Percentiles rank a stretch among this genome's conserved stretches.
Conservation (phyloP, 108 stramenopile genomes). For the Pseudonitzschia pungens region DNA sequence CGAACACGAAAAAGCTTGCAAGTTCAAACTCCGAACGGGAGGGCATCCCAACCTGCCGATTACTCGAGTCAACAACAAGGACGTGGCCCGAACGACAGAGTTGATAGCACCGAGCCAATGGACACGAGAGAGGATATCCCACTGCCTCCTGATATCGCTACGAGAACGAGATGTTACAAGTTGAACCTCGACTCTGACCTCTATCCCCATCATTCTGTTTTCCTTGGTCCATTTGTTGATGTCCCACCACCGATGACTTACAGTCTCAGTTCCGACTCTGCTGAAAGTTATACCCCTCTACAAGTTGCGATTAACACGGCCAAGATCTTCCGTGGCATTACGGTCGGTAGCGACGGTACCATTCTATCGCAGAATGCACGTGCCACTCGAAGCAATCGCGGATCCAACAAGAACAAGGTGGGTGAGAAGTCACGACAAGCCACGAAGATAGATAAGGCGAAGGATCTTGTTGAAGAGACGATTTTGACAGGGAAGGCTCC, state of each 20-base stretch:
- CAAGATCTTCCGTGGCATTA: constrained; percentile 82
- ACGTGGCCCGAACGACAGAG: constrained; percentile 20
- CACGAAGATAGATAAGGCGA: constrained; percentile 86
- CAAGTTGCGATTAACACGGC: constrained; percentile 78
- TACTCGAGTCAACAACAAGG: constrained; percentile 21
- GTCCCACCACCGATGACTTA: constrained; percentile 47
- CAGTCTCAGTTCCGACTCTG: constrained; percentile 50
- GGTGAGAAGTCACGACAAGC: constrained; percentile 85
- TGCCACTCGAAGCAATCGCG: constrained; percentile 65
- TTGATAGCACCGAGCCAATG: constrained; percentile 35
- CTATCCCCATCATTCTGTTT: constrained; percentile 14
- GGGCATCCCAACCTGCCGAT: not conserved
- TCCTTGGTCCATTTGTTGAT: constrained; percentile 48
- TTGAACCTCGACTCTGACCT: constrained; percentile 70
- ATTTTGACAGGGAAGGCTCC: constrained; percentile 53
- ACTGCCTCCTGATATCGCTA: constrained; percentile 47
- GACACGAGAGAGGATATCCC: constrained; percentile 42
- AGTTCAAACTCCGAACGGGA: constrained; percentile 14
- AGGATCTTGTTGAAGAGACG: constrained; percentile 82
- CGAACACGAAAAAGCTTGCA: constrained; percentile 23
- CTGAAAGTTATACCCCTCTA: constrained; percentile 24
- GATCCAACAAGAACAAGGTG: constrained; percentile 53
- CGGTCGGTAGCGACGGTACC: constrained; percentile 68
- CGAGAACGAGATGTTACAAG: constrained; percentile 71
- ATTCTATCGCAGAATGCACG: constrained; percentile 76